Evolutionary conservation across 2,329 filamentous ascomycete species (phyloP).

Genomic region (Penicillium olsonii): DNA sequence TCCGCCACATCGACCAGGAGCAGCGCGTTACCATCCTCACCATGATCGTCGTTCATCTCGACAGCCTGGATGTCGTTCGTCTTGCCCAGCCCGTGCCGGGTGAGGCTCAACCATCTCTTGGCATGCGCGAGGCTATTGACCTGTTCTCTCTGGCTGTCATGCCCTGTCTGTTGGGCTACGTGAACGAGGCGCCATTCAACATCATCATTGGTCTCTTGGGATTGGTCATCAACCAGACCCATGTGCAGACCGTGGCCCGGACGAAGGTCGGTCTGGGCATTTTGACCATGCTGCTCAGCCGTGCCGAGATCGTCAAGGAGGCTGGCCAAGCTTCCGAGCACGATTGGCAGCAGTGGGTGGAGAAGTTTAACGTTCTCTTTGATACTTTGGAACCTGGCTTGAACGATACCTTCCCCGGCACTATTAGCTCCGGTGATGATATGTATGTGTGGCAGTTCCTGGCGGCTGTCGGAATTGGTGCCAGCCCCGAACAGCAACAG

Average conservation of each 20-base stretch:
- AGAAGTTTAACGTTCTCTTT: conserved; percentile 83
- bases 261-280: conserved; percentile 87
- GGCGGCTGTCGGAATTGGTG: conserved; percentile 90
- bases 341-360: conserved; percentile 80
- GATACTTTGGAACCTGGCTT: conserved; percentile 81
- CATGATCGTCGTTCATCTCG: conserved; percentile 91
- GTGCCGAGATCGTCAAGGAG: conserved; percentile 90
- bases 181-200: conserved; percentile 86
- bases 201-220: conserved; percentile 90
- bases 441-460: conserved; percentile 98
- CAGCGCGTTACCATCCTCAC: conserved; percentile 91
- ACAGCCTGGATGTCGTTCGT: conserved; percentile 85
- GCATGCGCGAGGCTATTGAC: conserved; percentile 87
- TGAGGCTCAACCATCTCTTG: conserved; percentile 70
- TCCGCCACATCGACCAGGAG: conserved; percentile 87
- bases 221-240: conserved; percentile 76
- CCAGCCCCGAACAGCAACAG: conserved; percentile 92
- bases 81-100: conserved; percentile 73
- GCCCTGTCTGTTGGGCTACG: conserved; percentile 83
- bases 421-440: conserved; percentile 87
- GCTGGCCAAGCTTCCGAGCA: conserved; percentile 68
- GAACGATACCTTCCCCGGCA: conserved; percentile 83
- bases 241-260: conserved; percentile 79
- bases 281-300: conserved; percentile 90
- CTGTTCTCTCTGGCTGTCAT: conserved; percentile 86